Percentiles rank a stretch among this genome's conserved stretches.
Evolutionary conservation across 257 asterid genomes (phyloP).

Genomic region (Nicotiana otophora): DNA sequence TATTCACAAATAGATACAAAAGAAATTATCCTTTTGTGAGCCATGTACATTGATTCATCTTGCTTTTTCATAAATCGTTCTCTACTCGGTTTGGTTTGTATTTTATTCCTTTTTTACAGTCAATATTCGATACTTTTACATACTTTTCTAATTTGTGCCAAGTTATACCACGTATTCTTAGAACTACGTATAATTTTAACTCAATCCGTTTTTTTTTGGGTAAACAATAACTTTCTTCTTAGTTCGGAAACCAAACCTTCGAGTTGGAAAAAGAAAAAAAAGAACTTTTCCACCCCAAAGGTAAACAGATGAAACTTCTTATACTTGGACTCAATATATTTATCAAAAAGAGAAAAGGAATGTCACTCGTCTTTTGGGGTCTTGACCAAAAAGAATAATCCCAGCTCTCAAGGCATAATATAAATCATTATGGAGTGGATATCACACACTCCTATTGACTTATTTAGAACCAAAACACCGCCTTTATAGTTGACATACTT

Average conservation of each 20-base stretch:
- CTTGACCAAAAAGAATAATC: not conserved
- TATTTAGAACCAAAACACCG: not conserved
- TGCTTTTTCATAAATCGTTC: too few species aligned
- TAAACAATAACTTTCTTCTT: not conserved
- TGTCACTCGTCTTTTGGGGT: not conserved
- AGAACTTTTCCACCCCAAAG: not conserved
- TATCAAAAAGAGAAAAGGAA: not conserved
- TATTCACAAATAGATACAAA: too few species aligned
- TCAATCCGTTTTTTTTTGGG: too few species aligned
- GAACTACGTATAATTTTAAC: too few species aligned
- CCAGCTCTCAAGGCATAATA: constrained; percentile 7
- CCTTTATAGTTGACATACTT: not conserved
- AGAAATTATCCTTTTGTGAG: too few species aligned
- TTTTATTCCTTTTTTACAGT: too few species aligned
- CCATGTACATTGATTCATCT: too few species aligned
- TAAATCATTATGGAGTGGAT: not conserved
- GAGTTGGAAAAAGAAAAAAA: not conserved
- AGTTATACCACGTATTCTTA: too few species aligned
- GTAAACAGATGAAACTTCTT: not conserved
- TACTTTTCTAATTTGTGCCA: too few species aligned
- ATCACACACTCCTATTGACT: not conserved
- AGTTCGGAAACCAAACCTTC: not conserved
- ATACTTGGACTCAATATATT: not conserved
- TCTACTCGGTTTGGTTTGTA: too few species aligned
- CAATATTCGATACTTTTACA: too few species aligned